Base-by-base conservation (phyloP, 2,329 filamentous ascomycete species). In the Neofusicoccum cordaticola region DNA sequence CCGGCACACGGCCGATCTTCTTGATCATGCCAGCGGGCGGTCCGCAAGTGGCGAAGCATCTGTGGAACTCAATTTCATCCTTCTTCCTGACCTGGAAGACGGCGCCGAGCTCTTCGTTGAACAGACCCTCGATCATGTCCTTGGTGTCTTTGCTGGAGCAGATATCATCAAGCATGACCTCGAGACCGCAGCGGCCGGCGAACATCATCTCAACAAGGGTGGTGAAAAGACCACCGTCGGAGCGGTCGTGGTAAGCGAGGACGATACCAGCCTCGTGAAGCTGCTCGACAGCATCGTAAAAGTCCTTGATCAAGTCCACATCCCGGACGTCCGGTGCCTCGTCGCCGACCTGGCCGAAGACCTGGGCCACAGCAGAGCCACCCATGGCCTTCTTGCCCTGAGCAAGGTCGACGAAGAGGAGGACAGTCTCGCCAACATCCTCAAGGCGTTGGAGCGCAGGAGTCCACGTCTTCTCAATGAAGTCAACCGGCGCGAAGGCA, bases 151-250 rank as follows among this genome's bases (percentile, higher is more conserved):
- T 87, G 66, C 86, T 87, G 34, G 85, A 80, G 67, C 82, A 80
- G 44, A 93, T 82, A 63, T 85, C 86, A 74, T 97, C 93, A 65
- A 97, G 82, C 83, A 91, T 90, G 66, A 98, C 83, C 70, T 96
- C 91, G 35, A 92, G 85, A 67, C 94, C 95, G 72, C 91, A 96
- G 64, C 93, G 90, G 34, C 95, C 95, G 37, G 95, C 94, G 75
- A 98, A 98, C 87, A 96, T 96, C 95, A 98, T 98, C 79, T 99
- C 95, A 2, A 89, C 91, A 39, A 98, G 80, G 5, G 94, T 93
- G 0, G 94, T 95, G 74, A 98, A 86, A 9, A 98, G 82, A 72
- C 95, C 95, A 76, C 94, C 95, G 75, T 98, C 94, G 0, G 93
- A 97, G 52, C 91, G 86, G 78, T 98, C 95, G 76, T 98, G 95